A percentile compares a stretch with the other conserved stretches of the same genome.
phyloP scores from a whole-genome alignment of 306 rosid species.

The Quercus aquifolioides region DNA sequence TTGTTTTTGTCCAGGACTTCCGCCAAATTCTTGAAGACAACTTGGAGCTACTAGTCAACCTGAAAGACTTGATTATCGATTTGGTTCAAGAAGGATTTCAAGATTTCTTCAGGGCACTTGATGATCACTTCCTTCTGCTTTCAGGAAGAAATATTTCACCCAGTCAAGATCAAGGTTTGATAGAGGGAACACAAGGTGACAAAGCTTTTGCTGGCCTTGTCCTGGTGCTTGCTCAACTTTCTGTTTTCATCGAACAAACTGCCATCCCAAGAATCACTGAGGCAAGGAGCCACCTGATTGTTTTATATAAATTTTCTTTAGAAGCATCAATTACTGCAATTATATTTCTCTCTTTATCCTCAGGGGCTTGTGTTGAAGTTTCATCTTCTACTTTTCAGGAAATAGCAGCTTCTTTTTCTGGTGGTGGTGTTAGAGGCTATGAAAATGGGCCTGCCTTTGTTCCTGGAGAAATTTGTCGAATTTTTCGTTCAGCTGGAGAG shows the following conservation, averaged over 20 bases:
- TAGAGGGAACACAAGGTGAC: constrained; percentile 61
- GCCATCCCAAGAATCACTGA: constrained; percentile 85
- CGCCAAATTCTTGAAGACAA: constrained; percentile 65
- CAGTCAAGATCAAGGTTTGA: constrained; percentile 51
- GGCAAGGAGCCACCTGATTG: constrained; percentile 48
- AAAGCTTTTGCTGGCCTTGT: constrained; percentile 76
- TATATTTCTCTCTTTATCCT: constrained; percentile 18
- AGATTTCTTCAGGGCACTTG: constrained; percentile 72
- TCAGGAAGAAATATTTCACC: constrained; percentile 60
- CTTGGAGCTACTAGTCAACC: constrained; percentile 53
- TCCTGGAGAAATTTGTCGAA: constrained; percentile 81
- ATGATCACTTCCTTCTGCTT: constrained; percentile 57
- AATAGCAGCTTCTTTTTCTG: constrained; percentile 82
- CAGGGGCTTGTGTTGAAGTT: constrained; percentile 23
- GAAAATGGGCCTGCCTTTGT: constrained; percentile 83
- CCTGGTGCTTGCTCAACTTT: constrained; percentile 83
- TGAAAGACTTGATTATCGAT: constrained; percentile 58
- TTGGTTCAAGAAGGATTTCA: constrained; percentile 98
- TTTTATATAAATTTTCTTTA: constrained; percentile 16
- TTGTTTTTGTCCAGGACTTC: constrained; percentile 58
- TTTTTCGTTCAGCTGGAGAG: constrained; percentile 76
- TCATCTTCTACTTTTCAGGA: constrained; percentile 55
- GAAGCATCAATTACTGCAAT: constrained; percentile 19
- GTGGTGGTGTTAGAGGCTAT: constrained; percentile 69
- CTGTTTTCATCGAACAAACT: constrained; percentile 82